Conservation (phyloP, 768 basidiomycete genomes). For the Rhizopogon vinicolor region DNA sequence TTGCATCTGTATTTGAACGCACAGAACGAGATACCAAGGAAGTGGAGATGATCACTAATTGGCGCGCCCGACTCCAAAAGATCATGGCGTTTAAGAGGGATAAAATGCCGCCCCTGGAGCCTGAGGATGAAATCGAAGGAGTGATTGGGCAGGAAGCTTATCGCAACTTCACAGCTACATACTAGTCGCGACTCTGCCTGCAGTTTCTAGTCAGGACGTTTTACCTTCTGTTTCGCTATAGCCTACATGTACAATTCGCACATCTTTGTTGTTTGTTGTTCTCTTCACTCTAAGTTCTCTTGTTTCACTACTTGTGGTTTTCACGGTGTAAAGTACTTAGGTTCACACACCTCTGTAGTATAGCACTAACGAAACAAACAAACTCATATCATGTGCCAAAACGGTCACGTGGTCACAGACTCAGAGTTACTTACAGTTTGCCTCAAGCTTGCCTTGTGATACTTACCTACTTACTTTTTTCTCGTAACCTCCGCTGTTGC, state of each 20-base stretch:
- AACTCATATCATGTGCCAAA: too few species aligned
- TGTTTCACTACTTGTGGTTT: background rate
- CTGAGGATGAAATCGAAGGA: slow-evolving; percentile 27
- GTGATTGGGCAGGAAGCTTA: slow-evolving; percentile 49
- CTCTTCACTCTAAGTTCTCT: background rate
- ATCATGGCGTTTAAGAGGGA: slow-evolving; percentile 60
- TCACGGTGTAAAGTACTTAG: background rate
- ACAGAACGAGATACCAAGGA: slow-evolving; percentile 67
- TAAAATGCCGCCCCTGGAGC: slow-evolving; percentile 15
- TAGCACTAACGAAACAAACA: too few species aligned
- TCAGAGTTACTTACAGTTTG: too few species aligned
- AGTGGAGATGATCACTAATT: slow-evolving; percentile 84
- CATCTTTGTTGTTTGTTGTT: background rate
- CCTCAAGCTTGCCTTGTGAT: too few species aligned
- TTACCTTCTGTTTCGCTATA: background rate
- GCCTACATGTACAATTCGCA: too few species aligned
- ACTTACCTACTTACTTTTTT: background rate
- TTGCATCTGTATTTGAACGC: slow-evolving; percentile 75
- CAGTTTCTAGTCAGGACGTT: background rate
- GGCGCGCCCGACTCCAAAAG: slow-evolving; percentile 74
- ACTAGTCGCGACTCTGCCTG: slow-evolving; percentile 21
- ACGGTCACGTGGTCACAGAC: too few species aligned
- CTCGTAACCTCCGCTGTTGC: background rate
- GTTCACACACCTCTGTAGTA: background rate
- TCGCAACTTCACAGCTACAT: slow-evolving; percentile 55